phyloP scores from a whole-genome alignment of 208 protist species.

The Polymyxa betae region DNA sequence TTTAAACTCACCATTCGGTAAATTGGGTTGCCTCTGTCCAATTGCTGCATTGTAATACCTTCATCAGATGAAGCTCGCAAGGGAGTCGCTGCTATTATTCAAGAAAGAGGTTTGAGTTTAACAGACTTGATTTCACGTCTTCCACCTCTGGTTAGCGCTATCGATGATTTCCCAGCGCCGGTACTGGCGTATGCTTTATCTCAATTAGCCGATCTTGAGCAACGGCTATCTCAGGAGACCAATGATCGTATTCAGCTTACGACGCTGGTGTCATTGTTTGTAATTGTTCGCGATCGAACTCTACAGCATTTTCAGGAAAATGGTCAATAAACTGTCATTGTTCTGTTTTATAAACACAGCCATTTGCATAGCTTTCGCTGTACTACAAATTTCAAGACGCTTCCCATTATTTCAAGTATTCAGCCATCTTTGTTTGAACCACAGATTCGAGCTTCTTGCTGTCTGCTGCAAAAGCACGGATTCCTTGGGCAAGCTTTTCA shows the following conservation, averaged over 20 bases:
- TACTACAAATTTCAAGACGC: no score
- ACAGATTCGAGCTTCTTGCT: slow-evolving; percentile 65
- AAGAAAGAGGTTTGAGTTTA: neutral
- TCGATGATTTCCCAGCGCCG: slow-evolving; percentile 14
- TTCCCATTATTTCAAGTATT: no score
- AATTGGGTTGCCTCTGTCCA: neutral
- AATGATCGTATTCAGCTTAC: neutral
- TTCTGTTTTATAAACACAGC: no score
- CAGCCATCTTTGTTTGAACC: slow-evolving; percentile 38
- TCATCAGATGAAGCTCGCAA: neutral
- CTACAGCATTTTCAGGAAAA: neutral
- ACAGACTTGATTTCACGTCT: neutral
- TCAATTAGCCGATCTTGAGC: slow-evolving; percentile 15
- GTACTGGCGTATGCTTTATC: slow-evolving; percentile 25
- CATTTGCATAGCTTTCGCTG: no score
- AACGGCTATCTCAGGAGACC: neutral
- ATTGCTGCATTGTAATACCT: no score
- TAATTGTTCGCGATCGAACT: neutral
- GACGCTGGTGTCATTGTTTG: neutral
- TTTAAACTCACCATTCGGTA: slow-evolving; percentile 48
- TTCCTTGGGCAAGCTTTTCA: slow-evolving; percentile 71
- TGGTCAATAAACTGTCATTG: no score
- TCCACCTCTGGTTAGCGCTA: neutral
- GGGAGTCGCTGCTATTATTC: neutral
- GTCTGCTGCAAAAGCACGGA: slow-evolving; percentile 67